Base-by-base conservation (phyloP, 1,284 basidiomycete species). In the Cystobasidium slooffiae region DNA sequence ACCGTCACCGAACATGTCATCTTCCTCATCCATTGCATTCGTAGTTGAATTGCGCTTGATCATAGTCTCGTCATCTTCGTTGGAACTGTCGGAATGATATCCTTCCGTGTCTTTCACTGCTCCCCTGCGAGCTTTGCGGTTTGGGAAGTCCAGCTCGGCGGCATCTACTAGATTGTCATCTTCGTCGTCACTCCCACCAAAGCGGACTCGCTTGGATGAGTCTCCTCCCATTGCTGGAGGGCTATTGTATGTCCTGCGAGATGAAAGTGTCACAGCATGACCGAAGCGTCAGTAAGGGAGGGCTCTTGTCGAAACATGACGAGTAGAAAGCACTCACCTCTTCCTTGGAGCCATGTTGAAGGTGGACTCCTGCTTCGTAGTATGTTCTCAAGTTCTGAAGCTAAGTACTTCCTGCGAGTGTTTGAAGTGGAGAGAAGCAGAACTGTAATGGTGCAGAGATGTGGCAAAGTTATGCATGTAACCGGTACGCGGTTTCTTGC, bases 41-140 rank as follows among this genome's bases (percentile, higher is more conserved):
- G 85, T 86, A 9, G 83, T 44, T 16, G 43, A 22, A 49, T 84
- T 20, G 79, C 84, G 9, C 84, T 83, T 3, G 79, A 82, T 43
- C 82, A 51, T 47, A 16, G 61, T 86, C 74, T 88, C 87, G 81
- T 95, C 94, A 7, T 92, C 93, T 76, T 95, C 93, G 79, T 94
- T 92, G 68, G 89, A 94, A 1, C 93, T 95, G 82, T 97, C 95
- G 0, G 92, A 94, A 6, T 94, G 94, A 81, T 97, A 97, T 3
- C 94, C 95, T 68, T 93, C 92, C 37, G 87, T 90, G 68, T 85
- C 82, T 80, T 89, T 90, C 72, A 95, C 87, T 7, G 78, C 87
- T 41, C 68, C 74, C 56, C 62, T 56, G 10, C 69, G 24, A 7
- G 69, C 43, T 59, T 72, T 72, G 12, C 49, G 43, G 39, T 53